Conservation (phyloP, 139 green algal species). For the Closterium sp. region DNA sequence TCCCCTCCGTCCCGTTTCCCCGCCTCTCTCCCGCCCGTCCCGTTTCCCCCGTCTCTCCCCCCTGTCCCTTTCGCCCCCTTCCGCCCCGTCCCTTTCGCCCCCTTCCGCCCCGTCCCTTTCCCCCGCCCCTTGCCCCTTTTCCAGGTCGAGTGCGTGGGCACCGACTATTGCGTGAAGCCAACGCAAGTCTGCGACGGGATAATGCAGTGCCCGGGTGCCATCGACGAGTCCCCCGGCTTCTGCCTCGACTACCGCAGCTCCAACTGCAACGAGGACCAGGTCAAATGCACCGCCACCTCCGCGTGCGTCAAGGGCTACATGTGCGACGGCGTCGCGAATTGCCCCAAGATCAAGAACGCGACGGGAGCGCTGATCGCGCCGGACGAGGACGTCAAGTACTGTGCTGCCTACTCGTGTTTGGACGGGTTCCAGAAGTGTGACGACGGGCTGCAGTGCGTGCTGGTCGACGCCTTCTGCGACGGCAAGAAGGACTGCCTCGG, state of each 20-base stretch:
- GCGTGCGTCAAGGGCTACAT: background rate
- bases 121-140: too few relatives aligned
- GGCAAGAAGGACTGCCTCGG: constrained; percentile 4
- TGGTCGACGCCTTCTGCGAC: background rate
- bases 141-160: background rate
- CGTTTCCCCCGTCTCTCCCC: too few relatives aligned
- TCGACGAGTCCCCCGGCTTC: background rate
- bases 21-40: too few relatives aligned
- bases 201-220: background rate
- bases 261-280: background rate
- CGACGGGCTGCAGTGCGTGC: background rate
- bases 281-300: background rate
- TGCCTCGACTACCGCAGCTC: background rate
- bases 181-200: constrained; percentile 1
- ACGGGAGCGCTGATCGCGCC: background rate
- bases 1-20: too few relatives aligned
- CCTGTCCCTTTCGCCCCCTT: too few relatives aligned
- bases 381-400: background rate
- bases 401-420: background rate
- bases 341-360: background rate
- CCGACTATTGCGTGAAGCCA: background rate
- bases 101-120: too few relatives aligned
- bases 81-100: too few relatives aligned
- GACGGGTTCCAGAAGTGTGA: background rate
- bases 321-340: background rate